Base-by-base conservation (phyloP, 495 filamentous ascomycete genomes). In the Penicillium crystallinum region DNA sequence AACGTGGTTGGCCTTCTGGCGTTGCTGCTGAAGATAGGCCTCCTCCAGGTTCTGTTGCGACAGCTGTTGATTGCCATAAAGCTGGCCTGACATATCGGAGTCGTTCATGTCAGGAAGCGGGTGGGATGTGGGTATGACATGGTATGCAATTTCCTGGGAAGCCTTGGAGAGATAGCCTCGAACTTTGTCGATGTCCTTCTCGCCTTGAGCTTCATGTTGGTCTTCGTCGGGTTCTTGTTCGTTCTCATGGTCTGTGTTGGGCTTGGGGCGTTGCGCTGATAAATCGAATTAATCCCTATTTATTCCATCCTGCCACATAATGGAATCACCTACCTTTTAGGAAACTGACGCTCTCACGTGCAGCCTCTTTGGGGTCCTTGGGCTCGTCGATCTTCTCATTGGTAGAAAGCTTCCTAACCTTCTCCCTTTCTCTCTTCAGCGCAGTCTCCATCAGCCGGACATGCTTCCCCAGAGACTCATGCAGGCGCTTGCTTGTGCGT, bases 391-490 rank as follows among this genome's bases (percentile, higher is more conserved):
- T 56, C 30, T 74, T 72, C 57, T 80, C 78, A 27, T 79, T 68
- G 51, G 71, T 68, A 45, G 61, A 64, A 44, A 66, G 57, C 59
- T 70, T 75, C 67, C 74, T 73, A 15, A 66, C 65, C 62, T 74
- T 78, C 58, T 78, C 76, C 58, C 75, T 72, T 62, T 93, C 86
- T 59, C 86, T 84, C 72, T 88, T 91, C 61, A 98, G 74, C 45
- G 92, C 92, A 56, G 82, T 81, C 71, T 98, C 93, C 57, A 98
- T 80, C 72, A 98, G 87, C 37, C 84, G 77, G 48, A 98, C 87
- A 66, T 96, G 91, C 70, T 89, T 91, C 54, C 87, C 87, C 40
- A 96, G 72, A 12, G 87, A 87, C 68, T 92, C 91, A 49, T 95
- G 89, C 52, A 91, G 74, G 51, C 87, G 84, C 70, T 95, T 95